Base-by-base conservation (phyloP, 805 yeast species). In the Candida montana region DNA sequence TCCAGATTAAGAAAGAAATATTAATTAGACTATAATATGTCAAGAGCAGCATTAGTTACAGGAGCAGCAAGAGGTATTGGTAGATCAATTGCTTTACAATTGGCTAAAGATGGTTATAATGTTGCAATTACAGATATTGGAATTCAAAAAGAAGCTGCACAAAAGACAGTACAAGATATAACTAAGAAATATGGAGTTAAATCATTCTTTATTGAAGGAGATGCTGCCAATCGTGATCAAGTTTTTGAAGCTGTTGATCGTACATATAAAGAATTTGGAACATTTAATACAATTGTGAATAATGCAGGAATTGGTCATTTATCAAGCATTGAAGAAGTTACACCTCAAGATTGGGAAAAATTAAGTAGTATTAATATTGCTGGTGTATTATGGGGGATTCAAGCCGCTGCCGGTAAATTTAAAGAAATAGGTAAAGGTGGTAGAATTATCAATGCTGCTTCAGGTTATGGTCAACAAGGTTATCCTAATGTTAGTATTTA, bases 1-100 rank as follows among this genome's bases (percentile, higher is more conserved):
- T n/a, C n/a, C n/a, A n/a, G n/a, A n/a, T n/a, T n/a, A n/a, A n/a
- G n/a, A n/a, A n/a, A n/a, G n/a, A n/a, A n/a, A n/a, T n/a, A n/a
- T n/a, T n/a, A n/a, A n/a, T n/a, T n/a, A n/a, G n/a, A n/a, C n/a
- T n/a, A n/a, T n/a, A n/a, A n/a, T n/a, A 43, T 43, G 46, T 43
- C 46, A 26, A 37, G 46, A 48, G 46, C 48, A 8, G 96, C 96
- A 3, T 79, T 88, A 24, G 76, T 88, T 21, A 88, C 96, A 13
- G 96, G 96, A 37, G 89, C 93, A 9, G 82, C 95, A 15, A 93
- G 87, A 53, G 96, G 96, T 9, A 80, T 89, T 54, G 96, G 96
- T 35, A 83, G 81, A 57, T 90, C 86, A 57, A 88, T 75, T 57
- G 81, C 95, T 5, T 55, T 67, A 24, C 95, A 88, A 63, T 71